Conservation (phyloP, 331 rosid genomes). For the Erythrophleum ivorense region DNA sequence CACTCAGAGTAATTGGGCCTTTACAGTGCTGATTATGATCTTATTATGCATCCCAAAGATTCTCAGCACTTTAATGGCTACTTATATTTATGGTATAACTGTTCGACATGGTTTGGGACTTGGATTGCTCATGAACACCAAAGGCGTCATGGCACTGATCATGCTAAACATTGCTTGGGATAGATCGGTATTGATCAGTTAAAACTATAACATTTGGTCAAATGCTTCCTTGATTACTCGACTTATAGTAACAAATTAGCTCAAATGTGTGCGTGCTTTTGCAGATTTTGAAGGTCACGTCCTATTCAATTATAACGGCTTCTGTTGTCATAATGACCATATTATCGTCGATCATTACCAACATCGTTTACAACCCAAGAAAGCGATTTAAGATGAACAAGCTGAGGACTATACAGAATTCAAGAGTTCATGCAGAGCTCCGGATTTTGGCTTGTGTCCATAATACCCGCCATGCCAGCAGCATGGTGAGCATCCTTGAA, state of each 20-base stretch:
- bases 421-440: slow-evolving; percentile 10
- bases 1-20: not conserved
- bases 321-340: not conserved
- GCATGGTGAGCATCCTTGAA: slow-evolving; percentile 26
- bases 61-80: slow-evolving; percentile 41
- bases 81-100: slow-evolving; percentile 38
- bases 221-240: not conserved
- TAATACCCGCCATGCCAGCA: not conserved
- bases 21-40: slow-evolving; percentile 15
- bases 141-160: slow-evolving; percentile 52
- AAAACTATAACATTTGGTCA: not conserved
- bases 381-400: slow-evolving; percentile 15
- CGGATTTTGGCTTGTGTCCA: slow-evolving; percentile 32
- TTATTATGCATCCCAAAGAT: slow-evolving; percentile 45
- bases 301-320: slow-evolving; percentile 36
- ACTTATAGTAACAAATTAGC: not conserved
- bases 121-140: slow-evolving; percentile 60
- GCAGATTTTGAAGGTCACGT: slow-evolving; percentile 42
- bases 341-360: not conserved
- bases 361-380: slow-evolving; percentile 37
- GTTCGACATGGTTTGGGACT: slow-evolving; percentile 50
- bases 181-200: slow-evolving; percentile 33
- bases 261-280: not conserved
- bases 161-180: slow-evolving; percentile 46
- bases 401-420: slow-evolving; percentile 12